Conservation (phyloP, 306 rosid genomes). For the Hippophae gyantsensis region DNA sequence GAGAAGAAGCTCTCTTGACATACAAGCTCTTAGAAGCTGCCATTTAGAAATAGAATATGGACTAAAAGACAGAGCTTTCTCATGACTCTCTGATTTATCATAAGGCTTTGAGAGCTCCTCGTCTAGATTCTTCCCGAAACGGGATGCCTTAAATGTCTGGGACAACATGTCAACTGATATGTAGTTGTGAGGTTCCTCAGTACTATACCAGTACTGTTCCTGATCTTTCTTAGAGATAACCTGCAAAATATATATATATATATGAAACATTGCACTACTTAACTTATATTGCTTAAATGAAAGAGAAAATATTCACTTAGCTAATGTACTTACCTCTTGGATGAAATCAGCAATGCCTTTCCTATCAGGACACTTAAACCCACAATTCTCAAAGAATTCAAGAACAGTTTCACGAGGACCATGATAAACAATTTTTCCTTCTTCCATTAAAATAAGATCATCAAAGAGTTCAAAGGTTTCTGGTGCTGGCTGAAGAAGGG, state of each 20-base stretch:
- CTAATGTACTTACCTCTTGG: slow-evolving; percentile 24
- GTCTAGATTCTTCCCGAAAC: slow-evolving; percentile 24
- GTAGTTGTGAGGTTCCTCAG: slow-evolving; percentile 14
- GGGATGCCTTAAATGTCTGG: slow-evolving; percentile 25
- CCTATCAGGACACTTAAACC: slow-evolving; percentile 40
- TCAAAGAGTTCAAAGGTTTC: slow-evolving; percentile 43
- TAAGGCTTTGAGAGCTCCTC: slow-evolving; percentile 17
- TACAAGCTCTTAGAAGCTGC: slow-evolving; percentile 39
- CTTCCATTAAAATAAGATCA: slow-evolving; percentile 34
- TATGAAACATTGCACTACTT: too few species aligned
- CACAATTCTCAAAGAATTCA: slow-evolving; percentile 34
- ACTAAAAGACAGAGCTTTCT: slow-evolving; percentile 17
- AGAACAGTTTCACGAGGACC: slow-evolving; percentile 38
- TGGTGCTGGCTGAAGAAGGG: slow-evolving; percentile 53
- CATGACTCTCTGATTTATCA: slow-evolving; percentile 16
- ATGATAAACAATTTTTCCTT: slow-evolving; percentile 36
- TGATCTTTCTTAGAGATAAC: slow-evolving; percentile 41
- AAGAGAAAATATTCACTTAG: not conserved
- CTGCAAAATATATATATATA: slow-evolving; percentile 11
- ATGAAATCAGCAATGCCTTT: slow-evolving; percentile 43
- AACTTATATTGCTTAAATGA: not conserved
- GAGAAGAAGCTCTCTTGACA: slow-evolving; percentile 34
- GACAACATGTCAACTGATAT: slow-evolving; percentile 23
- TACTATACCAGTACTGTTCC: slow-evolving; percentile 29
- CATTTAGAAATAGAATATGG: slow-evolving; percentile 29